Conservation (phyloP, 2,329 filamentous ascomycete species). For the Microsporum canis region DNA sequence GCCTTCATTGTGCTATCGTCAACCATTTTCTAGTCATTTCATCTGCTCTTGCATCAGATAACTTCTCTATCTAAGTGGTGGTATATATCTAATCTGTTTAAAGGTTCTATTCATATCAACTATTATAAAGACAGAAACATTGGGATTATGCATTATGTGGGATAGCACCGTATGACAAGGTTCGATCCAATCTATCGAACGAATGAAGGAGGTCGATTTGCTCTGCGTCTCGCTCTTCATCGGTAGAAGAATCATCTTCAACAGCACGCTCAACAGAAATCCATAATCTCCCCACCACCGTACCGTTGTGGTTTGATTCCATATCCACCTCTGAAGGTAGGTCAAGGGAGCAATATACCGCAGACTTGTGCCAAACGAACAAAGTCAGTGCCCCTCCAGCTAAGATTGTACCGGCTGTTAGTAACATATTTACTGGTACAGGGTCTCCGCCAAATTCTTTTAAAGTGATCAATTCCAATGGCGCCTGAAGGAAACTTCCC, state of each 20-base stretch:
- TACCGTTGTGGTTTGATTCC: not conserved
- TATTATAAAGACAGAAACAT: not conserved
- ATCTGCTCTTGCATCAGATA: not conserved
- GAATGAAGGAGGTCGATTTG: not conserved
- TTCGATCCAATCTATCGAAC: not conserved
- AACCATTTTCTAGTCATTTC: not conserved
- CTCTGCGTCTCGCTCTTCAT: not conserved
- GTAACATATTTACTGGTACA: constrained; percentile 60
- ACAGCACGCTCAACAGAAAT: not conserved
- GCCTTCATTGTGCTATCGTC: not conserved
- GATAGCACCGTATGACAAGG: not conserved
- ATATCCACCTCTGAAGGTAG: not conserved
- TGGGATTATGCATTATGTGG: not conserved
- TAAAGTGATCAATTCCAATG: constrained; percentile 67
- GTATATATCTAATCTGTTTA: not conserved
- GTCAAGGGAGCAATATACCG: not conserved
- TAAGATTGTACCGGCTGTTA: constrained; percentile 51
- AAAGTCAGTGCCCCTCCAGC: constrained; percentile 55
- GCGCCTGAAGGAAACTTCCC: constrained; percentile 72
- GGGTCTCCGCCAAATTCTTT: constrained; percentile 60
- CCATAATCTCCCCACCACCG: not conserved
- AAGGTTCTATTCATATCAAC: not conserved
- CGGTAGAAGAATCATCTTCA: not conserved
- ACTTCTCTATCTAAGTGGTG: not conserved
- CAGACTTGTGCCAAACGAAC: constrained; percentile 46